Conservation (phyloP, 1,284 basidiomycete species). For the Sporisorium scitamineum region DNA sequence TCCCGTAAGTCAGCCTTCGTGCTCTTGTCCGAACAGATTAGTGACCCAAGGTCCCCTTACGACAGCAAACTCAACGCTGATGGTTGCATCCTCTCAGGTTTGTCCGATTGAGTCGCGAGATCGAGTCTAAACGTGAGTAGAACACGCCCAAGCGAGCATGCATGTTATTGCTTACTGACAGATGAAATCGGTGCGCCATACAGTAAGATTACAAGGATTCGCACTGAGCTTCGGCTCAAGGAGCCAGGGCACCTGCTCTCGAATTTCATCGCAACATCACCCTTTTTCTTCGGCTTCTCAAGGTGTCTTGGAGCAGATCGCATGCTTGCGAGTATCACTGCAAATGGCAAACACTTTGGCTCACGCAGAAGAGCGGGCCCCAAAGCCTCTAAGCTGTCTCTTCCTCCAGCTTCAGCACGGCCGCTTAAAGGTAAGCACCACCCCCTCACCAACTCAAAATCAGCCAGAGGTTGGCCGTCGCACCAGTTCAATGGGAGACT, state of each 20-base stretch:
- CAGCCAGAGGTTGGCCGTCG: too few relatives aligned
- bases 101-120: conserved; percentile 11
- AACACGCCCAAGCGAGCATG: not conserved
- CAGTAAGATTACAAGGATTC: conserved; percentile 22
- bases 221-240: conserved; percentile 11
- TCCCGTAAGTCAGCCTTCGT: conserved; percentile 12
- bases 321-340: conserved; percentile 8
- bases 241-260: not conserved
- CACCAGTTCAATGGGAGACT: too few relatives aligned
- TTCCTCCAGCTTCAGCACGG: conserved; percentile 23
- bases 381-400: conserved; percentile 1
- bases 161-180: not conserved
- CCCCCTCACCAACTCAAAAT: too few relatives aligned
- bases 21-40: not conserved
- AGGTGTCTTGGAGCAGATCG: conserved; percentile 8
- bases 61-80: not conserved
- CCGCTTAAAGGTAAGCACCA: conserved; percentile 16
- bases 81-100: conserved; percentile 9
- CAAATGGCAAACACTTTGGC: not conserved
- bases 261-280: not conserved
- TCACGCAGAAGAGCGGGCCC: not conserved
- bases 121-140: conserved; percentile 17
- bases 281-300: conserved; percentile 7
- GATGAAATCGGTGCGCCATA: not conserved
- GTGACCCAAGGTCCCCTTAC: not conserved